Evolutionary conservation across 169 alveolate genomes (phyloP), one percentile per base, ranked within the genome.

Genomic region (Eimeria brunetti): DNA sequence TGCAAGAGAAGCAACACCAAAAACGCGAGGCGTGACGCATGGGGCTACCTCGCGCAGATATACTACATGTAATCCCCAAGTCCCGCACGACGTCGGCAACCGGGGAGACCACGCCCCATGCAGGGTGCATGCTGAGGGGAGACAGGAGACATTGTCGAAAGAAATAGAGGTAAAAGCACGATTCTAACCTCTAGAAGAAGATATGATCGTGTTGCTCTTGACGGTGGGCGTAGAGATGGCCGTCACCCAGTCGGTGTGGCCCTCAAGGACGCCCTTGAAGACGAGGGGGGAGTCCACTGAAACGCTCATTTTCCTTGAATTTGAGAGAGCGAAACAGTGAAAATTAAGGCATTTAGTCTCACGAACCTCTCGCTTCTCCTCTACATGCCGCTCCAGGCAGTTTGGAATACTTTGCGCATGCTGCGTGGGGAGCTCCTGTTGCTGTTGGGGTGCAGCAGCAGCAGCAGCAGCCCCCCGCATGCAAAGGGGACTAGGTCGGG

Each of bases 221-320:
- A 97, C 98, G 73, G 97, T 96, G 89, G 99, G 99, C 94, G 99
- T 97, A 53, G 99, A 98, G 78, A 98, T 98, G 94, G 99, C 98
- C 84, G 99, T 98, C 81, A 98, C 99, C 99, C 99, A 98, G 90
- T 98, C 99, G 95, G 98, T 97, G 97, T 98, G 99, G 88, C 99
- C 99, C 97, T 98, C 95, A 88, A 98, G 98, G 91, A 97, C 98
- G 71, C 99, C 99, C 95, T 96, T 97, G 96, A 96, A 96, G 76
- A 64, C 91, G 73, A 95, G 95, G 83, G 92, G 92, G 81, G 92
- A 86, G 51, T 86, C 92, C 81, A 27, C 92, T 86, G 92, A 86
- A 86, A 86, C 92, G 92, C 92, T 86, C 92, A 86, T 86, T 86
- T 86, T 86, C 92, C 64, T 49, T 24, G 69, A 24, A 71, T n/a